Percentiles rank a stretch among this genome's conserved stretches.
These are phyloP conservation scores for Ganoderma meredithae DNA, from an alignment of 1,284 basidiomycete species.

Conservation along the genomic window DNA sequence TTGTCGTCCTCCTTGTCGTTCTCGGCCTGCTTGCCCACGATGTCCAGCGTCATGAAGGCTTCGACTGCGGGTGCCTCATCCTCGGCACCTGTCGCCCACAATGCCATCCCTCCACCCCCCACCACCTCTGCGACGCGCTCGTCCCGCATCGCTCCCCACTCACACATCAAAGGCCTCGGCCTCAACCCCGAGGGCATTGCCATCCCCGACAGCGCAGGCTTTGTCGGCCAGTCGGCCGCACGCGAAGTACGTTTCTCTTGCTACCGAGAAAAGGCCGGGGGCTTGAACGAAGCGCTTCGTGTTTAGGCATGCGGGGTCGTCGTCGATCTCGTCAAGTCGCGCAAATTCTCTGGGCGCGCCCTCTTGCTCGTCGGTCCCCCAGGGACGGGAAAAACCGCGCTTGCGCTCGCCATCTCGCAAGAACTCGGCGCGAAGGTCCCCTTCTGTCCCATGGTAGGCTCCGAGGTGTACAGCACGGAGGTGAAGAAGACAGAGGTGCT, in stretches of 20 bases:
- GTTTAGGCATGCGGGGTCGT: constrained; percentile 89
- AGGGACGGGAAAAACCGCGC: constrained; percentile 95
- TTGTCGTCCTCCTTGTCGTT: constrained; percentile 6
- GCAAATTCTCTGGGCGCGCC: constrained; percentile 92
- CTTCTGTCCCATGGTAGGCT: constrained; percentile 98
- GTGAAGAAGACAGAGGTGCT: constrained; percentile 99
- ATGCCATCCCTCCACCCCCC: constrained; percentile 73
- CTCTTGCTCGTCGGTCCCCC: constrained; percentile 90
- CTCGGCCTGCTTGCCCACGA: constrained; percentile 12
- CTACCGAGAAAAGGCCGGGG: too few relatives aligned
- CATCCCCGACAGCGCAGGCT: constrained; percentile 79
- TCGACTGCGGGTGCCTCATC: constrained; percentile 40
- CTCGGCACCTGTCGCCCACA: constrained; percentile 69
- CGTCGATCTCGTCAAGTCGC: constrained; percentile 89
- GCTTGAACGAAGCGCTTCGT: too few relatives aligned
- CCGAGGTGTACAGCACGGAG: constrained; percentile 96
- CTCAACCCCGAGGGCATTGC: constrained; percentile 88
- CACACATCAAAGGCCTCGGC: constrained; percentile 96
- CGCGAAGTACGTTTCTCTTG: constrained; percentile 72
- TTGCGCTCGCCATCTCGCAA: constrained; percentile 93
- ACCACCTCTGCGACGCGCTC: constrained; percentile 69
- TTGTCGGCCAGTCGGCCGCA: constrained; percentile 90
- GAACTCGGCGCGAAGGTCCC: constrained; percentile 96
- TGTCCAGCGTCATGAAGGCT: constrained; percentile 36
- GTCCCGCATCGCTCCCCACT: constrained; percentile 90